A percentile compares a stretch with the other conserved stretches of the same genome.
phyloP scores from a whole-genome alignment of 1,284 basidiomycete genomes.

The Microbotryomycetes sp. region DNA sequence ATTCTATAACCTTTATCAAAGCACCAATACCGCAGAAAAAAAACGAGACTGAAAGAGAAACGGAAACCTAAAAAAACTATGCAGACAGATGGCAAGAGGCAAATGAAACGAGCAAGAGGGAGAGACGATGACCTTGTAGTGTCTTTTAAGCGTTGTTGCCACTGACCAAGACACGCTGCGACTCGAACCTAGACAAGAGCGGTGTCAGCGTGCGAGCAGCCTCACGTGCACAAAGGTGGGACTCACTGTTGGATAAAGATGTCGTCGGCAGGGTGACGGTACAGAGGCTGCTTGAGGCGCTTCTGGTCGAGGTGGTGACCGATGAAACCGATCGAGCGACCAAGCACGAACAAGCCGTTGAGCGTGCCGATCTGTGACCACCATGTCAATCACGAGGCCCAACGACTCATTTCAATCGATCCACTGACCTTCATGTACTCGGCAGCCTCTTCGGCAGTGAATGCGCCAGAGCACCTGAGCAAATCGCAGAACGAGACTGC shows the following conservation, averaged over 20 bases:
- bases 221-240: not conserved
- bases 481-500: conserved; percentile 97
- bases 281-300: conserved; percentile 76
- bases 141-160: not conserved
- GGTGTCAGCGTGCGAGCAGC: not conserved
- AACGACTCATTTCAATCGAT: not conserved
- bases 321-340: conserved; percentile 95
- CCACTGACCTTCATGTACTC: conserved; percentile 78
- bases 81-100: no score
- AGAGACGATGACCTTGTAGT: no score
- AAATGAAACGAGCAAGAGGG: no score
- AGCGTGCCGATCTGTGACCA: conserved; percentile 65
- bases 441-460: conserved; percentile 90
- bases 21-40: no score
- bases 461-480: conserved; percentile 84
- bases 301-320: conserved; percentile 84
- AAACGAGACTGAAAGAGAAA: no score
- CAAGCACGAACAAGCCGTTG: conserved; percentile 94
- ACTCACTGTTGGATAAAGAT: conserved; percentile 52
- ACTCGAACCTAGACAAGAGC: not conserved
- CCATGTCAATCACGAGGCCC: not conserved
- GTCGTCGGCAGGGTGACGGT: conserved; percentile 82
- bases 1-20: no score
- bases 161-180: not conserved
- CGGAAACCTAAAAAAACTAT: no score